Evolutionary conservation across 106 monocot genomes (phyloP).

Genomic region (Dendrobium huoshanense): DNA sequence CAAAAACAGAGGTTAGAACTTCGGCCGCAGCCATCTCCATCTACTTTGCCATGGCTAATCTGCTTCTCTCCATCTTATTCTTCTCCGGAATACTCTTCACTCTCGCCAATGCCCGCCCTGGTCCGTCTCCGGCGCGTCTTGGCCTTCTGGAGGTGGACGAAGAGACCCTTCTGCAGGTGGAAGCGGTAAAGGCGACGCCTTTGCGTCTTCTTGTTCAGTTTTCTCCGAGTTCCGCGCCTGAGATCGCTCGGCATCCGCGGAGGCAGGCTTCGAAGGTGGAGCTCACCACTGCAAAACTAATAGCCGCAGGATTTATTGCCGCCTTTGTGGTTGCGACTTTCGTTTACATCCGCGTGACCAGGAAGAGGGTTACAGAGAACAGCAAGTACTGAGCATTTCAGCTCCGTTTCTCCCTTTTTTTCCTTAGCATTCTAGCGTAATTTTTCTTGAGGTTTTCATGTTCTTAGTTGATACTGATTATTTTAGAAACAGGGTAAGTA

Average conservation of each 20-base stretch:
- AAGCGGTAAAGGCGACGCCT: background rate
- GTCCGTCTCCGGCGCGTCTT: background rate
- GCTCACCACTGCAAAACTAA: background rate
- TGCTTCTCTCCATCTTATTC: background rate
- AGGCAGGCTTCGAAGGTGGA: background rate
- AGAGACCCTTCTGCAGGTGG: background rate
- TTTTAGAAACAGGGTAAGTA: background rate
- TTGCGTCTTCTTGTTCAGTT: background rate
- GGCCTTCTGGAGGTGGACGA: background rate
- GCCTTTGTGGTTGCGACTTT: background rate
- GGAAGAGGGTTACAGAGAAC: constrained; percentile 2
- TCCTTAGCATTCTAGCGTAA: background rate
- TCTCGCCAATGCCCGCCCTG: background rate
- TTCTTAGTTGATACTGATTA: background rate
- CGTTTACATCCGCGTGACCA: constrained; percentile 4
- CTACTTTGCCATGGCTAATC: background rate
- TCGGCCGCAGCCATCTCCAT: background rate
- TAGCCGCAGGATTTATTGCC: background rate
- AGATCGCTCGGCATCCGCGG: background rate
- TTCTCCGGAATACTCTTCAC: background rate
- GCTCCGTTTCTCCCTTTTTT: background rate
- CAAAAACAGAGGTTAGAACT: too few relatives aligned
- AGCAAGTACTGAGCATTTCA: constrained; percentile 6
- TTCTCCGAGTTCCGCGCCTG: background rate
- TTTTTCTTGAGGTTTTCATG: background rate